A percentile compares a stretch with the other conserved stretches of the same genome.
phyloP scores from a whole-genome alignment of 108 stramenopile genomes.

The Seminavis robusta region DNA sequence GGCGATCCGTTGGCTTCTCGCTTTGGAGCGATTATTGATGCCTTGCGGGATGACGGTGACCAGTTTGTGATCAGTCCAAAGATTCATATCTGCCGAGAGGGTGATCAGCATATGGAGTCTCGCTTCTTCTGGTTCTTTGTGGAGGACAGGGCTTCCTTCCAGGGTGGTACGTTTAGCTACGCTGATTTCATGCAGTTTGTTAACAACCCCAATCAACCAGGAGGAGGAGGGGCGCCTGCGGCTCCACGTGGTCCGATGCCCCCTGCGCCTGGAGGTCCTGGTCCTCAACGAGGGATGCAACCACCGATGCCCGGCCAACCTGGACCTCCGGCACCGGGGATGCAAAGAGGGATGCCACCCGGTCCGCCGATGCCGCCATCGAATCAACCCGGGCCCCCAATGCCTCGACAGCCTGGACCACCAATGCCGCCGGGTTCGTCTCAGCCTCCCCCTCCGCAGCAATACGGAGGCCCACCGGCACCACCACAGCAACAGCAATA shows the following conservation, averaged over 20 bases:
- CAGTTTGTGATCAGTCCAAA: slow-evolving; percentile 51
- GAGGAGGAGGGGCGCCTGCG: slow-evolving; percentile 24
- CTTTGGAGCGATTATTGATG: slow-evolving; percentile 70
- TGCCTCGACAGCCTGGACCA: too few species aligned
- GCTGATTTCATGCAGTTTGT: slow-evolving; percentile 85
- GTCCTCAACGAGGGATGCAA: too few species aligned
- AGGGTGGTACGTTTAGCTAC: slow-evolving; percentile 90
- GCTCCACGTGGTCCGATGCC: too few species aligned
- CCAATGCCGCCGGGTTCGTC: too few species aligned
- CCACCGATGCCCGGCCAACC: slow-evolving; percentile 30
- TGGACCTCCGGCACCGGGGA: slow-evolving; percentile 16
- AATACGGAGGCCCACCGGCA: not conserved
- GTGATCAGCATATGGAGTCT: slow-evolving; percentile 79
- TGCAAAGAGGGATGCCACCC: too few species aligned
- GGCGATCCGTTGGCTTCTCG: slow-evolving; percentile 79
- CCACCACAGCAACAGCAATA: not conserved
- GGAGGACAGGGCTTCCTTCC: slow-evolving; percentile 94
- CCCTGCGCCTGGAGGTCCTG: too few species aligned
- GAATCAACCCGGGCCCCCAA: too few species aligned
- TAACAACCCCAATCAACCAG: slow-evolving; percentile 26
- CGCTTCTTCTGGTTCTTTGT: slow-evolving; percentile 95
- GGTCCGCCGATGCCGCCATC: too few species aligned
- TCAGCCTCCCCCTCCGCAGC: too few species aligned
- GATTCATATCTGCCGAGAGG: slow-evolving; percentile 86
- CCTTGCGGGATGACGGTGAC: slow-evolving; percentile 77